Conservation (phyloP, 176 grass and related monocot species). For the Triticum timopheevii region DNA sequence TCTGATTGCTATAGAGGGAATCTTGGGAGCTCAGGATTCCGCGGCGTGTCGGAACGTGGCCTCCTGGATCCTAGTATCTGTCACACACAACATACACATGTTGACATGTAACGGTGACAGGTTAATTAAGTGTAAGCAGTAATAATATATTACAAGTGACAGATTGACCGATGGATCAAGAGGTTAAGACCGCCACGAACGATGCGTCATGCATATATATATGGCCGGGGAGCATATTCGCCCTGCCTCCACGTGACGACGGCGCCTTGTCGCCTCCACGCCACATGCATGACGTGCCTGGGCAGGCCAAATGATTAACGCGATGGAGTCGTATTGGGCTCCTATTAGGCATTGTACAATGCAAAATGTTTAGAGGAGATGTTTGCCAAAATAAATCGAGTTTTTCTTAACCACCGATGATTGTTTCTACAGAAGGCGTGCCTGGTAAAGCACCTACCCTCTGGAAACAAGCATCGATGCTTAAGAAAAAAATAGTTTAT, state of each 20-base stretch:
- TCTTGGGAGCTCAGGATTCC: conserved; percentile 14
- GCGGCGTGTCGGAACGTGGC: not conserved
- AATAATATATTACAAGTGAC: not conserved
- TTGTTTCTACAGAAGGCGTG: too few species aligned
- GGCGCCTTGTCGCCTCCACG: not conserved
- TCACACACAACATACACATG: not conserved
- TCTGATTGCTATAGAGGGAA: not conserved
- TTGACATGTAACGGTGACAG: not conserved
- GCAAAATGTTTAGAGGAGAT: too few species aligned
- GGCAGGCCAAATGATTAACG: not conserved
- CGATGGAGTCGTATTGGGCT: not conserved
- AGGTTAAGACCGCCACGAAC: not conserved
- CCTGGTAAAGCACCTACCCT: too few species aligned
- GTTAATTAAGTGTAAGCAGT: not conserved
- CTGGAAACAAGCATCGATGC: too few species aligned
- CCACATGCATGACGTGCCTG: not conserved
- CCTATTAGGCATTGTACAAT: too few species aligned
- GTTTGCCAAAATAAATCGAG: too few species aligned
- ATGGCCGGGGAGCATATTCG: not conserved
- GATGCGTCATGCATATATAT: too few species aligned
- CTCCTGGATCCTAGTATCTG: conserved; percentile 1
- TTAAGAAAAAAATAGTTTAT: too few species aligned
- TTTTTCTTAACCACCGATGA: too few species aligned
- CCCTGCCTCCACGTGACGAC: not conserved
- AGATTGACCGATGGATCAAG: not conserved